phyloP scores from a whole-genome alignment of 805 yeast species.

The Candida jianshihensis region DNA sequence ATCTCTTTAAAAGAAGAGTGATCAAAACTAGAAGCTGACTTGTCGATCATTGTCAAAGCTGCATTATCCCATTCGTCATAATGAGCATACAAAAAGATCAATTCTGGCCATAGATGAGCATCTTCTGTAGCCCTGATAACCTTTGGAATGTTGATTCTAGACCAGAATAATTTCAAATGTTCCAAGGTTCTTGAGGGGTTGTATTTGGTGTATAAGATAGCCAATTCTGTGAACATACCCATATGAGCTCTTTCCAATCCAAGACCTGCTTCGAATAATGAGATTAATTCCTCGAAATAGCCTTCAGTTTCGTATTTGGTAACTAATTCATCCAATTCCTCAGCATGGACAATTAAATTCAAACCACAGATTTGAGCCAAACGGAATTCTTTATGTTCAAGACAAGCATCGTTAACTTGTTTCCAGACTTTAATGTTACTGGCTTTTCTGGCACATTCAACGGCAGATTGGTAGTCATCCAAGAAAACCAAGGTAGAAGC shows the following conservation, averaged over 20 bases:
- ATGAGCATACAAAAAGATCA: slow-evolving; percentile 93
- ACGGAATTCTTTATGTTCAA: slow-evolving; percentile 90
- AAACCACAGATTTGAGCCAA: slow-evolving; percentile 98
- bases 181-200: slow-evolving; percentile 89
- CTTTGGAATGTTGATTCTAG: slow-evolving; percentile 95
- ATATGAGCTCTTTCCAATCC: slow-evolving; percentile 98
- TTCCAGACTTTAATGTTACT: slow-evolving; percentile 93
- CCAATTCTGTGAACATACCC: slow-evolving; percentile 99
- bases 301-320: slow-evolving; percentile 83
- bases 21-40: slow-evolving; percentile 86
- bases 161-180: slow-evolving; percentile 96
- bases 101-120: slow-evolving; percentile 94
- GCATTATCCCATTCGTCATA: slow-evolving; percentile 99
- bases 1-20: slow-evolving; percentile 93
- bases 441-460: slow-evolving; percentile 98
- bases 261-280: slow-evolving; percentile 91
- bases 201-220: slow-evolving; percentile 84
- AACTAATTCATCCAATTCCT: slow-evolving; percentile 88
- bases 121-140: slow-evolving; percentile 89
- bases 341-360: slow-evolving; percentile 95
- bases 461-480: slow-evolving; percentile 92
- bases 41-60: slow-evolving; percentile 92
- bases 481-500: slow-evolving; percentile 95
- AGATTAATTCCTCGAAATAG: slow-evolving; percentile 83
- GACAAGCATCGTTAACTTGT: slow-evolving; percentile 94